phyloP scores from a whole-genome alignment of 2,329 filamentous ascomycete species.

The Alternaria solani region DNA sequence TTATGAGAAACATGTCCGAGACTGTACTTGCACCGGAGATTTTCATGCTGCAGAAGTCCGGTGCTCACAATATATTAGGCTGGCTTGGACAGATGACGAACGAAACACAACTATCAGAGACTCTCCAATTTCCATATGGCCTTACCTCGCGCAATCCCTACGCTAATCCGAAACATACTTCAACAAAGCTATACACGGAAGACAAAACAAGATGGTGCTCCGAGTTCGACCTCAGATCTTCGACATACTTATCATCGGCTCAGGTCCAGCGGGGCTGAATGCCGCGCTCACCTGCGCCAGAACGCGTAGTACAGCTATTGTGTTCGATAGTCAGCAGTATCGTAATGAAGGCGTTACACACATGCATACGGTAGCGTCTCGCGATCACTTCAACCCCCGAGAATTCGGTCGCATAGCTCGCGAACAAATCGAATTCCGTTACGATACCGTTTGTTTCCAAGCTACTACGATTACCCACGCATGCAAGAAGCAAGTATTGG shows the following conservation, averaged over 20 bases:
- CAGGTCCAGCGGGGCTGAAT: slow-evolving; percentile 57
- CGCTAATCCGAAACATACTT: not conserved
- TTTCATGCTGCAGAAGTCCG: not conserved
- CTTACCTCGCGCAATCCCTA: not conserved
- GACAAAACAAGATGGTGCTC: slow-evolving; percentile 4
- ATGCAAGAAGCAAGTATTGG: slow-evolving; percentile 30
- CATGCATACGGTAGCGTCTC: slow-evolving; percentile 54
- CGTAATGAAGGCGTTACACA: slow-evolving; percentile 54
- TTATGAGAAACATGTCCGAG: not conserved
- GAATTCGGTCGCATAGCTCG: slow-evolving; percentile 44
- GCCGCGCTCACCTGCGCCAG: slow-evolving; percentile 52
- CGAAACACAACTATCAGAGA: not conserved
- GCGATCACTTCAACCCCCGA: slow-evolving; percentile 39
- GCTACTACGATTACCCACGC: slow-evolving; percentile 31
- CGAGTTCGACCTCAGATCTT: slow-evolving; percentile 14
- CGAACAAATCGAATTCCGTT: slow-evolving; percentile 48
- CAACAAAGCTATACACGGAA: not conserved
- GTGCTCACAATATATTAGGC: not conserved
- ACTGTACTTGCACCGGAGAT: not conserved
- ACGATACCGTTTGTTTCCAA: slow-evolving; percentile 49
- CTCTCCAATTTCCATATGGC: not conserved
- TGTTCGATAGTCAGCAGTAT: slow-evolving; percentile 56
- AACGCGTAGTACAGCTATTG: slow-evolving; percentile 49
- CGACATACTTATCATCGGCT: slow-evolving; percentile 49
- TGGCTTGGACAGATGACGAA: not conserved